Evolutionary conservation across 2,329 filamentous ascomycete species (phyloP).

Genomic region (Fusarium devonianum): DNA sequence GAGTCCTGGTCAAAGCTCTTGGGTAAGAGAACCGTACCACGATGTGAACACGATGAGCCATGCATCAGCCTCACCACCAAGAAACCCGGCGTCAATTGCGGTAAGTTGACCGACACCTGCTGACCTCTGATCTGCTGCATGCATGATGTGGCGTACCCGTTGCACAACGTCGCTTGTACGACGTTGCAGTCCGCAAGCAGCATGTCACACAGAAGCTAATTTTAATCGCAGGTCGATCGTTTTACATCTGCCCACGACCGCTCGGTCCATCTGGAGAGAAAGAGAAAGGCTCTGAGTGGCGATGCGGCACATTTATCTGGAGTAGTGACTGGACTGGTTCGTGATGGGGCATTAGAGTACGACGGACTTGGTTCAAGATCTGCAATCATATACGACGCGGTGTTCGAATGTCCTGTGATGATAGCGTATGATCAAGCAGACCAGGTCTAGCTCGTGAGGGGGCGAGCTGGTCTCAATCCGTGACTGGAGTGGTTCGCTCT

Average conservation of each 20-base stretch:
- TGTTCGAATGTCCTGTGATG: too few relatives aligned
- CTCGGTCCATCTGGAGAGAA: conserved; percentile 86
- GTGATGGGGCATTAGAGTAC: neutral
- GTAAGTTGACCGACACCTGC: conserved; percentile 47
- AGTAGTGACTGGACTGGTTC: conserved; percentile 63
- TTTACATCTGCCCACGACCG: conserved; percentile 73
- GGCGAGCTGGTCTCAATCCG: neutral
- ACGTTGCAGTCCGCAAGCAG: conserved; percentile 1
- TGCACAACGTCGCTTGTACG: conserved; percentile 11
- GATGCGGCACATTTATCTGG: conserved; percentile 85
- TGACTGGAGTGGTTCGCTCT: neutral
- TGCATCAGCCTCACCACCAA: conserved; percentile 86
- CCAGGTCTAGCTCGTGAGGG: neutral
- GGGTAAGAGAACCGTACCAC: conserved; percentile 74
- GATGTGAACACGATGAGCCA: conserved; percentile 87
- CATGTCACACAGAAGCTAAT: conserved; percentile 25
- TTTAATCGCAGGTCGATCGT: conserved; percentile 59
- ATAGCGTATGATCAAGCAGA: too few relatives aligned
- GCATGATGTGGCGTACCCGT: conserved; percentile 16
- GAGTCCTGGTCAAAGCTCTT: conserved; percentile 89
- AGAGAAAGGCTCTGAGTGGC: conserved; percentile 84
- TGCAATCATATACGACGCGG: too few relatives aligned
- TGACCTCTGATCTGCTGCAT: conserved; percentile 3
- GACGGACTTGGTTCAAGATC: too few relatives aligned
- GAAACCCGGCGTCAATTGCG: conserved; percentile 86